phyloP scores from a whole-genome alignment of 2,329 filamentous ascomycete species.

The Colletotrichum agaves region DNA sequence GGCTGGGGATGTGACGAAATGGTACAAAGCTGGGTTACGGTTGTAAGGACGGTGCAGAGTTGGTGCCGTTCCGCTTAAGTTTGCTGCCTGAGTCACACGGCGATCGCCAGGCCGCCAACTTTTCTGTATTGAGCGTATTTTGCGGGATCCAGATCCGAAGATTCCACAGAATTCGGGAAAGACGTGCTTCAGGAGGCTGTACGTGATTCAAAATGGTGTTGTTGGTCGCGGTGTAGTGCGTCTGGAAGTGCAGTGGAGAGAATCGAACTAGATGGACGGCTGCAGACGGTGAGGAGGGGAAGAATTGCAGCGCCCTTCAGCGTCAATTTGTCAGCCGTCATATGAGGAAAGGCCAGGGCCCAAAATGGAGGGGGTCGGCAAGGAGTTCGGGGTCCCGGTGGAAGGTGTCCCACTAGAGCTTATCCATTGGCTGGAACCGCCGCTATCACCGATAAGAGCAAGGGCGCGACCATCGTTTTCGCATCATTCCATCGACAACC shows the following conservation, averaged over 20 bases:
- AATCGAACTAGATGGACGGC: conserved; percentile 31
- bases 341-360: conserved; percentile 4
- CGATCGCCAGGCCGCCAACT: conserved; percentile 19
- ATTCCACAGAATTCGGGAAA: conserved; percentile 28
- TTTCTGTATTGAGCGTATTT: background rate
- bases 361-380: conserved; percentile 34
- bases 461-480: conserved; percentile 25
- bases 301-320: conserved; percentile 35
- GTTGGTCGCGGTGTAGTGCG: conserved; percentile 9
- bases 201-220: conserved; percentile 21
- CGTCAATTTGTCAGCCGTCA: conserved; percentile 38
- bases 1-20: conserved; percentile 29
- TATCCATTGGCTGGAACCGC: conserved; percentile 25
- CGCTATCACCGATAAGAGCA: conserved; percentile 10
- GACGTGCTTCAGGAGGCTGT: conserved; percentile 29
- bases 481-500: conserved; percentile 24
- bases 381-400: conserved; percentile 17
- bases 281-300: conserved; percentile 38
- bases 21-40: conserved; percentile 29
- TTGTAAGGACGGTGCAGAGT: conserved; percentile 35
- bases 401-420: background rate
- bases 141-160: conserved; percentile 20
- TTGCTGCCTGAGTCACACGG: conserved; percentile 49
- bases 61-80: conserved; percentile 42
- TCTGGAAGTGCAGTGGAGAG: conserved; percentile 32